Evolutionary conservation across 805 yeast species (phyloP).

Genomic region (Wickerhamiella nectarea): DNA sequence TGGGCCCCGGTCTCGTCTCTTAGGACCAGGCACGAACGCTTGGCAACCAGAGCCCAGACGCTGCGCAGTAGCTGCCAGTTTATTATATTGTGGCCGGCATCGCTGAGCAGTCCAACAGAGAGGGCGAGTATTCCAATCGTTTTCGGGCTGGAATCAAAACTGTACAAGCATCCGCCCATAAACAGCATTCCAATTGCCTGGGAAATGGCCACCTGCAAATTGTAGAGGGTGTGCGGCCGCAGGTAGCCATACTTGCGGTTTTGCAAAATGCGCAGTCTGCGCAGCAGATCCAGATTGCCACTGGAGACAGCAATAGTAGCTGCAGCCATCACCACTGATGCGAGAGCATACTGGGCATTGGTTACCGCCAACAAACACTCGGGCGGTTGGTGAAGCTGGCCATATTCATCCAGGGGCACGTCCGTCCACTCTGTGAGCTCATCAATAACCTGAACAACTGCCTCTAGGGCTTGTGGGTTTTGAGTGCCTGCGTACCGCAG

Average conservation of each 20-base stretch:
- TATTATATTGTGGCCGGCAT: slow-evolving; percentile 29
- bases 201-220: slow-evolving; percentile 63
- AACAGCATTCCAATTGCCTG: slow-evolving; percentile 79
- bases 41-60: slow-evolving; percentile 79
- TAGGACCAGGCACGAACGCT: slow-evolving; percentile 65
- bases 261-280: slow-evolving; percentile 58
- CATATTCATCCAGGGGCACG: slow-evolving; percentile 28
- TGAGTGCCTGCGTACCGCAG: slow-evolving; percentile 63
- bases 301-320: slow-evolving; percentile 80
- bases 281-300: slow-evolving; percentile 69
- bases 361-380: slow-evolving; percentile 42
- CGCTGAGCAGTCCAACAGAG: slow-evolving; percentile 65
- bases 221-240: slow-evolving; percentile 34
- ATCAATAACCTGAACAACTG: slow-evolving; percentile 44
- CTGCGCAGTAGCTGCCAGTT: slow-evolving; percentile 75
- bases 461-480: slow-evolving; percentile 38
- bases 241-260: slow-evolving; percentile 28
- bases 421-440: slow-evolving; percentile 26
- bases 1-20: slow-evolving; percentile 52
- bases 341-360: slow-evolving; percentile 39
- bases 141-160: slow-evolving; percentile 48
- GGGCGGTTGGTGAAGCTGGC: slow-evolving; percentile 12
- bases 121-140: slow-evolving; percentile 58
- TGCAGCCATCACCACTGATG: slow-evolving; percentile 46
- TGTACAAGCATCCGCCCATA: slow-evolving; percentile 85